These are phyloP conservation scores for Xylariaceae sp. DNA, from an alignment of 2,329 filamentous ascomycete species.

Conservation along the genomic window DNA sequence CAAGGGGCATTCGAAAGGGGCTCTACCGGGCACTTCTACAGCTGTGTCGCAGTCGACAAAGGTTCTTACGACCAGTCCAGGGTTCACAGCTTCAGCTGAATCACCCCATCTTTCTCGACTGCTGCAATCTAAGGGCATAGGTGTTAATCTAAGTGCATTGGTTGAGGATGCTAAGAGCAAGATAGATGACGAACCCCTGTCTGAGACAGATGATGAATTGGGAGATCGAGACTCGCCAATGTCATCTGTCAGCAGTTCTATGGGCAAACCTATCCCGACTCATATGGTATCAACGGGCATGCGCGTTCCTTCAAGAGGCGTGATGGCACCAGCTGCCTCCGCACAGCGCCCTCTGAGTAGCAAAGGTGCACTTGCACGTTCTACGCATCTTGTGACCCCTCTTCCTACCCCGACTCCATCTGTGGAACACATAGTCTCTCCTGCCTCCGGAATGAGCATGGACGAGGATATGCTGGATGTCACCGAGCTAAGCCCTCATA, in stretches of 20 bases:
- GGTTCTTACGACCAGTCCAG: conserved; percentile 28
- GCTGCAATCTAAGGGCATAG: conserved; percentile 60
- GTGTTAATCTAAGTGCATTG: conserved; percentile 56
- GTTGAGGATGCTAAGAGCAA: conserved; percentile 59
- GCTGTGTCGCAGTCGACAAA: conserved; percentile 21
- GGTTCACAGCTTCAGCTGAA: conserved; percentile 55
- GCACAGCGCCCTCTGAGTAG: conserved; percentile 52
- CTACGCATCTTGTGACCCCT: conserved; percentile 40
- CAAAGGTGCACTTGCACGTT: conserved; percentile 46
- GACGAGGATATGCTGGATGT: conserved; percentile 54
- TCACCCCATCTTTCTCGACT: conserved; percentile 67
- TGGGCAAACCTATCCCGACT: conserved; percentile 38
- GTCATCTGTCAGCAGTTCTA: conserved; percentile 37
- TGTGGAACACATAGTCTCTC: conserved; percentile 25
- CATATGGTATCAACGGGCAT: conserved; percentile 33
- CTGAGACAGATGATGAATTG: conserved; percentile 52
- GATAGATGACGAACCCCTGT: conserved; percentile 48
- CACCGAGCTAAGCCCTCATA: conserved; percentile 66
- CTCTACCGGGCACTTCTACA: conserved; percentile 45
- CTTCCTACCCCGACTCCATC: conserved; percentile 32
- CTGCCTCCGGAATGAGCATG: conserved; percentile 28
- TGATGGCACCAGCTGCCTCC: conserved; percentile 49
- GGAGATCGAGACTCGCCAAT: conserved; percentile 47
- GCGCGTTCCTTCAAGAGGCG: conserved; percentile 58
- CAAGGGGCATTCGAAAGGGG: conserved; percentile 52